phyloP scores from a whole-genome alignment of 257 asterid species.

The Cynanchum wilfordii region DNA sequence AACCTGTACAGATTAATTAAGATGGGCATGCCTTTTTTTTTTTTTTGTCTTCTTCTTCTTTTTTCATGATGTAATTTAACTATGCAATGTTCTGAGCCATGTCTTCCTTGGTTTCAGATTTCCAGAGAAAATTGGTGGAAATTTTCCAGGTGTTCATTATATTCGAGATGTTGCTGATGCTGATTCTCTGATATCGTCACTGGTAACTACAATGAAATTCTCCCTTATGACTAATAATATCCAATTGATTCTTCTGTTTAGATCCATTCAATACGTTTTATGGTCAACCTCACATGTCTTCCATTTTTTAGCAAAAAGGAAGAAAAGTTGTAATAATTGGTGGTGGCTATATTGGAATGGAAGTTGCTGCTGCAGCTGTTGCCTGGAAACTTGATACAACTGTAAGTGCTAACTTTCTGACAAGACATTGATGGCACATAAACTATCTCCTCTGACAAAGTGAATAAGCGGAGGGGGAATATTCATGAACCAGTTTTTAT shows the following conservation, averaged over 20 bases:
- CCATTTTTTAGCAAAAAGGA: constrained; percentile 57
- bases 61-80: neutral
- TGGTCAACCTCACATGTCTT: neutral
- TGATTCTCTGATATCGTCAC: constrained; percentile 68
- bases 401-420: constrained; percentile 35
- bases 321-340: constrained; percentile 84
- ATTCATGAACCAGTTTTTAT: neutral
- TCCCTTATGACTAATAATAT: neutral
- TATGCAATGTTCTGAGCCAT: neutral
- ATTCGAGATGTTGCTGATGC: constrained; percentile 96
- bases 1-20: neutral
- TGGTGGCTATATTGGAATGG: constrained; percentile 99
- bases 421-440: neutral
- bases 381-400: constrained; percentile 97
- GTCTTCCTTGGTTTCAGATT: constrained; percentile 43
- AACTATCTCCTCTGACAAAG: neutral
- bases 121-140: constrained; percentile 94
- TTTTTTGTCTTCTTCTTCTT: no score
- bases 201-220: constrained; percentile 39
- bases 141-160: constrained; percentile 83
- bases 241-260: neutral
- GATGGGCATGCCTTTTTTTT: neutral
- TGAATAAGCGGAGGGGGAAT: neutral
- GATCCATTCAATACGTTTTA: neutral
- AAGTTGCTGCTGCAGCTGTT: constrained; percentile 94